Evolutionary conservation across 1,139 yeast species (phyloP).

Genomic region (Yamadazyma triangularis): DNA sequence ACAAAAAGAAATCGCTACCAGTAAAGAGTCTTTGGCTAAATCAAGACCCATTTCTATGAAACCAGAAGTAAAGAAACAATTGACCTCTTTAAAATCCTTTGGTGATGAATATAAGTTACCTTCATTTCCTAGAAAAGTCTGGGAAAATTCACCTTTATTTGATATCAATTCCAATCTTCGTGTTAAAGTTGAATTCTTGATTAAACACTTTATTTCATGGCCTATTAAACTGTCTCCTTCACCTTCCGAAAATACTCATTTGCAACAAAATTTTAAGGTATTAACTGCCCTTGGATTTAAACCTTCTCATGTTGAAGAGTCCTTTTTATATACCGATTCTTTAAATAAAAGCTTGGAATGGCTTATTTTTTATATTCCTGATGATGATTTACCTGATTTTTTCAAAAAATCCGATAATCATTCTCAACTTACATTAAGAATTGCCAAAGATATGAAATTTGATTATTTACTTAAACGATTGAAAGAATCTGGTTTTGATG

Average conservation of each 20-base stretch:
- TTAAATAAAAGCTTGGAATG: constrained; percentile 68
- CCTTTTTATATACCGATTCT: constrained; percentile 54
- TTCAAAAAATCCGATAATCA: constrained; percentile 45
- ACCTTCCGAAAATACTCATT: constrained; percentile 7
- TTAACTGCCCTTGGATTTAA: constrained; percentile 62
- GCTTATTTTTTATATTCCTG: constrained; percentile 85
- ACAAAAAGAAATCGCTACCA: constrained; percentile 3
- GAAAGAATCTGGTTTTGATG: constrained; percentile 64
- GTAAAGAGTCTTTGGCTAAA: constrained; percentile 1
- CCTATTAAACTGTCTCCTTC: neutral
- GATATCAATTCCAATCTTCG: constrained; percentile 49
- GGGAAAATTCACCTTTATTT: constrained; percentile 60
- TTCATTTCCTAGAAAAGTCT: constrained; percentile 36
- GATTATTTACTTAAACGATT: constrained; percentile 50
- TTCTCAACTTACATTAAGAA: constrained; percentile 43
- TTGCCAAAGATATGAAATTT: constrained; percentile 38
- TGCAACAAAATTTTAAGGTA: constrained; percentile 12
- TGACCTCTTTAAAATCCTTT: neutral
- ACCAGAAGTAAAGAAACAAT: neutral
- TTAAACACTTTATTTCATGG: constrained; percentile 56
- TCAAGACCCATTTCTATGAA: neutral
- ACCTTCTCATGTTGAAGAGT: constrained; percentile 62
- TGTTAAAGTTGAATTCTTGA: constrained; percentile 49
- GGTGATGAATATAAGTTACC: neutral
- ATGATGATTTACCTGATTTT: constrained; percentile 77